Evolutionary conservation across 1,284 basidiomycete genomes (phyloP).

Genomic region (Filobasidium uniguttulatum): DNA sequence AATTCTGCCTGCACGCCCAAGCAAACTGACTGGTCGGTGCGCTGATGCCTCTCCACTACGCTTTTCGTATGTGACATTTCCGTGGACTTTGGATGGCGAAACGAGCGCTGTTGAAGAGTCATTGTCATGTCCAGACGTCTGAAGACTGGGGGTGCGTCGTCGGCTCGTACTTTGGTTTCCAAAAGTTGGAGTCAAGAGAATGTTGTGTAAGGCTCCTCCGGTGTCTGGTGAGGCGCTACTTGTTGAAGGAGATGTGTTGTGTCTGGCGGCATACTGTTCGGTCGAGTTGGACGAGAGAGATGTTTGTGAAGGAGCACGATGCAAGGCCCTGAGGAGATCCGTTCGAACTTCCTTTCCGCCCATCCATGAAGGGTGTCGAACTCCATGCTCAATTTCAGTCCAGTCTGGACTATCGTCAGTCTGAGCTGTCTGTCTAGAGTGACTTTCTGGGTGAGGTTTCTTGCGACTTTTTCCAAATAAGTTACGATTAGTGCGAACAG

Average conservation of each 20-base stretch:
- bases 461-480: neutral
- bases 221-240: neutral
- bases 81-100: no score
- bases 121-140: no score
- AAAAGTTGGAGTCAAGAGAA: constrained; percentile 7
- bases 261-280: neutral
- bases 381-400: constrained; percentile 14
- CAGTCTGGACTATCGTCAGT: neutral
- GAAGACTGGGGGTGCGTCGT: neutral
- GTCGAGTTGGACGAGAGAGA: no score
- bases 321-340: no score
- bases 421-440: neutral
- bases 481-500: no score
- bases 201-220: constrained; percentile 7
- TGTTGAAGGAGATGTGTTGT: neutral
- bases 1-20: no score
- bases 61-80: no score
- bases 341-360: no score
- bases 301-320: no score
- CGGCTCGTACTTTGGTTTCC: neutral
- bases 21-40: no score
- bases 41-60: no score
- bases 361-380: constrained; percentile 12
- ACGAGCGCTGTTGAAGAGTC: no score
- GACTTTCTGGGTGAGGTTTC: neutral